Evolutionary conservation across 257 asterid species (phyloP), one percentile per base, ranked within the genome.

Genomic region (Solanum habrochaites): DNA sequence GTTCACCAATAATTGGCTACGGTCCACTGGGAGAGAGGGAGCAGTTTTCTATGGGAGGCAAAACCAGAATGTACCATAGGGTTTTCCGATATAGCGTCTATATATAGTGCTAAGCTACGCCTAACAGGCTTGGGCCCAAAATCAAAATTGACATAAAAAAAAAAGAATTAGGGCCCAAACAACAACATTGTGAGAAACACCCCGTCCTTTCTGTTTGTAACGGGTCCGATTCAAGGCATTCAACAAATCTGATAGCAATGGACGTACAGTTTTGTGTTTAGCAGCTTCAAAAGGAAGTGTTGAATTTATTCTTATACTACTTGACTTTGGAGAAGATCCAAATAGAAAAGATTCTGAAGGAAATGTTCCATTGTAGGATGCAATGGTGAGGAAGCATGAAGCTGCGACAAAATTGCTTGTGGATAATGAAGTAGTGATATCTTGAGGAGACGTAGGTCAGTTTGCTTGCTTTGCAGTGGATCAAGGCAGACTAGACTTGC

Each of bases 281-380:
- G 95, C 96, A 58, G 94, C 97, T 32, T 88, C 97, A 15, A 89
- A 86, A 32, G 98, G 98, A 70, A 91, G 67, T 75, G 43, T 86
- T 62, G 90, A 92, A 21, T 96, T 95, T 60, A 93, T 93, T 16
- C 87, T 88, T 86, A 90, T 93, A 64, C 99, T 96, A 60, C 90
- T 96, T 2, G 97, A 96, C 77, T 85, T 83, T 49, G 98, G 98
- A 84, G 95, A 97, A 1, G 85, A 95, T 87, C 97, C 99, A 71
- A 95, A 93, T 85, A 86, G 23, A 86, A 89, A 43, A 71, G 78
- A 71, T 92, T 88, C 93, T 7, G 99, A 96, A 87, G 99, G 98
- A 66, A 88, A 87, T 62, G 97, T 95, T 83, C 97, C 99, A 6
- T 86, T 95, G n/a, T 31, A 2, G 98, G 96, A 94, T 43, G 98